A percentile compares a stretch with the other conserved stretches of the same genome.
Conservation (phyloP, 2,329 filamentous ascomycete species). For the Teratosphaeriaceae sp. region DNA sequence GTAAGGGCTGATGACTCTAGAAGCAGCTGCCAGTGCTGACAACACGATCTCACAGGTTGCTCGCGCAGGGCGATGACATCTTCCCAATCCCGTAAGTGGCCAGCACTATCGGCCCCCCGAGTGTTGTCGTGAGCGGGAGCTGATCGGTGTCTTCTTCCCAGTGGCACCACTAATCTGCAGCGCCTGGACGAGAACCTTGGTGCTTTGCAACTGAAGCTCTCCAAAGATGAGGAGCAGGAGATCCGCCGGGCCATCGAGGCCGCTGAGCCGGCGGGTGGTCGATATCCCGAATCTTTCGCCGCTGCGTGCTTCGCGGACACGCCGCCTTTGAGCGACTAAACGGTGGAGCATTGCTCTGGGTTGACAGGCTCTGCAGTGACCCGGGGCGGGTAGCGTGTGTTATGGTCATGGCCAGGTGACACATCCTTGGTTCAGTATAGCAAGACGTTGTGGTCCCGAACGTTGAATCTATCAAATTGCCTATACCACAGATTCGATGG, state of each 20-base stretch:
- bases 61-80: conserved; percentile 50
- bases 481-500: no score
- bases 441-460: no score
- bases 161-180: conserved; percentile 43
- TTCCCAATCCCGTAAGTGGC: conserved; percentile 44
- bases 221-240: conserved; percentile 31
- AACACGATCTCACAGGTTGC: conserved; percentile 37
- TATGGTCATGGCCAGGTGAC: no score
- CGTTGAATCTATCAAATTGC: no score
- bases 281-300: conserved; percentile 35
- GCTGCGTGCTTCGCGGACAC: conserved; percentile 34
- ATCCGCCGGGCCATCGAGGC: conserved; percentile 31
- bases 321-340: conserved; percentile 15
- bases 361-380: background rate
- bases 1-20: conserved; percentile 33
- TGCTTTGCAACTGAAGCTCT: conserved; percentile 29
- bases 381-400: no score
- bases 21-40: background rate
- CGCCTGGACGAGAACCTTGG: conserved; percentile 42
- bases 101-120: background rate
- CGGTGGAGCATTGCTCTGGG: background rate
- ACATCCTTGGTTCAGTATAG: no score
- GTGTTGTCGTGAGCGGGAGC: background rate
- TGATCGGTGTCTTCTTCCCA: no score
- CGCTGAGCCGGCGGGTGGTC: conserved; percentile 28